These are phyloP conservation scores for Meyerozyma sp. DNA, from an alignment of 1,139 yeast species.

Conservation along the genomic window DNA sequence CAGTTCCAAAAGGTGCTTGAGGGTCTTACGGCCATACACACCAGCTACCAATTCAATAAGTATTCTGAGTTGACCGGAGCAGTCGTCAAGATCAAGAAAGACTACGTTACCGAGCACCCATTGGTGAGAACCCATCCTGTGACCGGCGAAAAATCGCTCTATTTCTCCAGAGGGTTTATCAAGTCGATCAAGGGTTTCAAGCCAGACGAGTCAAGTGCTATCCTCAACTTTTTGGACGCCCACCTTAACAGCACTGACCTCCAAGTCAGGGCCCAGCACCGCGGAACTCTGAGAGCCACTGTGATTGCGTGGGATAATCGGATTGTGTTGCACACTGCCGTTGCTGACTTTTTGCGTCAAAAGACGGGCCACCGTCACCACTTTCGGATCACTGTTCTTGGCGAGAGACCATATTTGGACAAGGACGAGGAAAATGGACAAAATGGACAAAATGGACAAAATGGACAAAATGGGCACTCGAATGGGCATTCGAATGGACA, in stretches of 20 bases:
- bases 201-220: constrained; percentile 16
- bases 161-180: constrained; percentile 17
- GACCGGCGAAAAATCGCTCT: constrained; percentile 21
- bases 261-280: constrained; percentile 21
- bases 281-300: constrained; percentile 17
- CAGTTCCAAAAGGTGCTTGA: constrained; percentile 22
- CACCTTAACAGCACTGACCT: constrained; percentile 20
- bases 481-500: constrained; percentile 7
- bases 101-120: constrained; percentile 23
- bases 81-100: constrained; percentile 16
- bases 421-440: constrained; percentile 1
- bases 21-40: constrained; percentile 21
- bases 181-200: constrained; percentile 21
- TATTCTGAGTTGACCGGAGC: constrained; percentile 11
- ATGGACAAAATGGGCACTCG: constrained; percentile 9
- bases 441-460: constrained; percentile 2
- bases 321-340: constrained; percentile 17
- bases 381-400: constrained; percentile 20
- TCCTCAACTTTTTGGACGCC: constrained; percentile 18
- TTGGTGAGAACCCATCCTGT: constrained; percentile 26
- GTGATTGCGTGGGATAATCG: constrained; percentile 24
- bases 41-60: constrained; percentile 20
- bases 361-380: constrained; percentile 17
- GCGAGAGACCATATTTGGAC: constrained; percentile 19
- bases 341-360: constrained; percentile 19